Base-by-base conservation (phyloP, 2,329 filamentous ascomycete genomes). In the Grosmannia huntii region DNA sequence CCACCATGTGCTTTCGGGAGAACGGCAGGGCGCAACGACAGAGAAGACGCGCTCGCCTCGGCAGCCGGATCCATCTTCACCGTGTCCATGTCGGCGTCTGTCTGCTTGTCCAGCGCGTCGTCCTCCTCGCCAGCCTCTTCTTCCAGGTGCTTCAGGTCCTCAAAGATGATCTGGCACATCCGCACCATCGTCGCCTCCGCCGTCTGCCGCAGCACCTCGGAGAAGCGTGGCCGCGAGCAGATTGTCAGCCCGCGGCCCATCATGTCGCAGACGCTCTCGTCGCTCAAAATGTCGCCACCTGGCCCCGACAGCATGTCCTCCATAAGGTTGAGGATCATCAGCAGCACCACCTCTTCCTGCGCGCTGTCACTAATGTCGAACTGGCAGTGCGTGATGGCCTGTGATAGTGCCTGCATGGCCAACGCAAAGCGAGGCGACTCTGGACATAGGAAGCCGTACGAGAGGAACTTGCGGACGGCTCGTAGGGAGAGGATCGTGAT, bases 81-180 rank as follows among this genome's bases (percentile, higher is more conserved):
- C 53, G 79, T 84, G 62, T 88, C 85, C 71, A 87, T 82, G 61
- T 88, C 83, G 25, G 82, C 82, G 62, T 85, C 83, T 9, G 81
- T 80, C 67, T 81, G 78, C 64, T 81, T 81, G 58, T 90, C 86
- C 59, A 88, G 71, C 4, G 80, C 80, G 41, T 85, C 81, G 7
- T 81, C 72, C 61, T 87, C 83, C 44, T 86, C 81, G 14, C 83
- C 83, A 25, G 84, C 81, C 67, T 91, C 86, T 53, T 88, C 79
- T 65, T 95, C 89, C 9, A 97, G 75, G 63, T 91, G 85, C 70
- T 95, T 96, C 56, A 99, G 75, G 60, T 95, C 85, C 70, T 91
- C 88, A 69, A 99, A 99, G 66, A 99, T 96, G 64, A 96, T 90
- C 72, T 99, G 94, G 68, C 94, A 97, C 94, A 99, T 99, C 64